phyloP scores from a whole-genome alignment of 2,329 filamentous ascomycete genomes.

The Pestalotiopsis sp. region DNA sequence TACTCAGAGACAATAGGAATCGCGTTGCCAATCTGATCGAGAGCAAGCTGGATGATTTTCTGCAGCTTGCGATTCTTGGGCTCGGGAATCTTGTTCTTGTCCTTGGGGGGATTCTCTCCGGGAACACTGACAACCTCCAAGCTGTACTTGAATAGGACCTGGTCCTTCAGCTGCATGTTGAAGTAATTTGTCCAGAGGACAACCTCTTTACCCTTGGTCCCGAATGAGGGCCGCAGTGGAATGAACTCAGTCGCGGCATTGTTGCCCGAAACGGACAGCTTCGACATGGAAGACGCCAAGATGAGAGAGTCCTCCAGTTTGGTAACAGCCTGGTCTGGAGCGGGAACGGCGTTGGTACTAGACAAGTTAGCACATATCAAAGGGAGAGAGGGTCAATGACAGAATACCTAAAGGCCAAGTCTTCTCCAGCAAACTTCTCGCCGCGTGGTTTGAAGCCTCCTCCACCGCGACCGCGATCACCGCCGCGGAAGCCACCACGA shows the following conservation, averaged over 20 bases:
- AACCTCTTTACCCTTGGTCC: conserved; percentile 43
- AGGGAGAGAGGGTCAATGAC: too few species aligned
- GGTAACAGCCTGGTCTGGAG: conserved; percentile 32
- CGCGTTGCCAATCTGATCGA: conserved; percentile 36
- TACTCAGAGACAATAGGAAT: conserved; percentile 49
- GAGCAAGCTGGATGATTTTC: conserved; percentile 40
- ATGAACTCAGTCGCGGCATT: conserved; percentile 29
- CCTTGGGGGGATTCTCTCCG: neutral
- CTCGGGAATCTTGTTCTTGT: conserved; percentile 25
- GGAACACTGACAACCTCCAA: conserved; percentile 35
- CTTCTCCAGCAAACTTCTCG: conserved; percentile 25
- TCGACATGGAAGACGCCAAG: conserved; percentile 39
- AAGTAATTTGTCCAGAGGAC: conserved; percentile 60
- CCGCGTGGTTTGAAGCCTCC: conserved; percentile 23
- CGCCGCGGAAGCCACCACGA: conserved; percentile 14
- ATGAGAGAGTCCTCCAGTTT: conserved; percentile 46
- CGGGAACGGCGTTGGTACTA: conserved; percentile 19
- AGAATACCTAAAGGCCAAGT: conserved; percentile 34
- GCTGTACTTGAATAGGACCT: conserved; percentile 47
- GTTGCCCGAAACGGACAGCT: conserved; percentile 30
- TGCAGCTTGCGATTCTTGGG: conserved; percentile 47
- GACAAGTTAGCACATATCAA: neutral
- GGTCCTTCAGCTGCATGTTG: conserved; percentile 39
- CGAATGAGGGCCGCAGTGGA: conserved; percentile 53
- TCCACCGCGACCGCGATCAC: conserved; percentile 17